Conservation (phyloP, 2,329 filamentous ascomycete genomes). For the Xylariaceae sp. region DNA sequence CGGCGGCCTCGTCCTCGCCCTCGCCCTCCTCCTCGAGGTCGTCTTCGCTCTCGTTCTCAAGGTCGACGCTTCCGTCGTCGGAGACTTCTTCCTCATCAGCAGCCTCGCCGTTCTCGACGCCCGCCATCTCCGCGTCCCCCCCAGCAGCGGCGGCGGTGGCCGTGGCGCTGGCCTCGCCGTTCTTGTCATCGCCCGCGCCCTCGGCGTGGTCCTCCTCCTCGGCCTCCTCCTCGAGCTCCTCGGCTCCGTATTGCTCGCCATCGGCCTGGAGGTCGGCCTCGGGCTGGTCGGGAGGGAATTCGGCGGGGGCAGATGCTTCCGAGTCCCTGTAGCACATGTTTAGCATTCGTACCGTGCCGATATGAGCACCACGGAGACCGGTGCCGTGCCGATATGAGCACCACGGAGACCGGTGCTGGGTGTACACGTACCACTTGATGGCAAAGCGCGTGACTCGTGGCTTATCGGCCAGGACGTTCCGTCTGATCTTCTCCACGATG, state of each 20-base stretch:
- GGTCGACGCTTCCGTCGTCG: constrained; percentile 63
- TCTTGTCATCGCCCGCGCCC: constrained; percentile 40
- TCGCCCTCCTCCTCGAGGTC: constrained; percentile 50
- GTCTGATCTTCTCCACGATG: constrained; percentile 81
- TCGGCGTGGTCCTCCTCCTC: constrained; percentile 49
- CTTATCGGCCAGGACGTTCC: constrained; percentile 94
- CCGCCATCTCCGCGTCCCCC: constrained; percentile 66
- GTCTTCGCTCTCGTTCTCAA: constrained; percentile 62
- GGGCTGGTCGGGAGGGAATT: constrained; percentile 95
- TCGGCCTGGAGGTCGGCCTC: constrained; percentile 89
- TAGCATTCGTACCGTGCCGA: no score
- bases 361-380: no score
- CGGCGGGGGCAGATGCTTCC: constrained; percentile 90
- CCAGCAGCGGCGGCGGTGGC: constrained; percentile 38
- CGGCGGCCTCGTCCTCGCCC: constrained; percentile 25
- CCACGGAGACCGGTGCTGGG: no score
- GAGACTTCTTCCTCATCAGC: constrained; percentile 58
- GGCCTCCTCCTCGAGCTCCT: constrained; percentile 68
- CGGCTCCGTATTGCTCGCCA: constrained; percentile 76
- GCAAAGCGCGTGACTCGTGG: constrained; percentile 94
- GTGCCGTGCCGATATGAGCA: no score
- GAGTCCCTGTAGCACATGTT: constrained; percentile 62
- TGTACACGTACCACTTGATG: constrained; percentile 79
- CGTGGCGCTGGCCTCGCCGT: constrained; percentile 35
- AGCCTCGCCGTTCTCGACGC: constrained; percentile 37